Evolutionary conservation across 2,329 filamentous ascomycete genomes (phyloP), one percentile per base, ranked within the genome.

Genomic region (Penicillium sp.): DNA sequence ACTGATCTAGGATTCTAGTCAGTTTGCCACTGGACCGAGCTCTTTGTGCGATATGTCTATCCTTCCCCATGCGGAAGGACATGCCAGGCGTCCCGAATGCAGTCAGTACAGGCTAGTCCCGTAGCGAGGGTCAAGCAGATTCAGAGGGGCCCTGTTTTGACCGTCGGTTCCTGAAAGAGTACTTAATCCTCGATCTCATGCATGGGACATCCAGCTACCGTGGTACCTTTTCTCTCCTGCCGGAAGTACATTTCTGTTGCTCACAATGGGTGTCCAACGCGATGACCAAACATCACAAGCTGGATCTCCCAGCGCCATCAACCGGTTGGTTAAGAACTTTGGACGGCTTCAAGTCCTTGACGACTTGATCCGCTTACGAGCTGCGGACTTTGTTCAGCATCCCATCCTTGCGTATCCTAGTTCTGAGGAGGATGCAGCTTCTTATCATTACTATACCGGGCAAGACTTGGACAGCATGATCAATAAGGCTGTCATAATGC

Each of bases 391-490:
- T 3, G 54, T 69, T n/a, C 72, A 75, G 54, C 52, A 58, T 38
- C 70, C 71, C 2, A 72, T 75, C 37, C 63, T 75, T 7, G 72
- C 72, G 4, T 72, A 75, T 55, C 72, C 72, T 0, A 63, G 53
- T 27, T 56, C 61, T 3, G 59, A 65, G 2, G 53, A 70, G 27
- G 64, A 61, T 41, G 55, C 63, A 3, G 55, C 62, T 14, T 63
- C 65, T 3, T 75, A 74, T 50, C 69, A 70, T 22, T 68, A 68
- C 52, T 75, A 74, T 54, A 75, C 68, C 0, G 72, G 71, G 0
- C 65, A 61, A 19, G 65, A 73, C 3, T 62, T 75, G 22, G 71
- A 61, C 35, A 42, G 43, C n/a, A 54, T 61, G 55, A 56, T 61
- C n/a, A 67, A 74, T 30, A 64, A 72, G 33, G 57, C 64, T 8